These are phyloP conservation scores for Hypocrella siamensis DNA, from an alignment of 2,329 filamentous ascomycete species.

Conservation along the genomic window DNA sequence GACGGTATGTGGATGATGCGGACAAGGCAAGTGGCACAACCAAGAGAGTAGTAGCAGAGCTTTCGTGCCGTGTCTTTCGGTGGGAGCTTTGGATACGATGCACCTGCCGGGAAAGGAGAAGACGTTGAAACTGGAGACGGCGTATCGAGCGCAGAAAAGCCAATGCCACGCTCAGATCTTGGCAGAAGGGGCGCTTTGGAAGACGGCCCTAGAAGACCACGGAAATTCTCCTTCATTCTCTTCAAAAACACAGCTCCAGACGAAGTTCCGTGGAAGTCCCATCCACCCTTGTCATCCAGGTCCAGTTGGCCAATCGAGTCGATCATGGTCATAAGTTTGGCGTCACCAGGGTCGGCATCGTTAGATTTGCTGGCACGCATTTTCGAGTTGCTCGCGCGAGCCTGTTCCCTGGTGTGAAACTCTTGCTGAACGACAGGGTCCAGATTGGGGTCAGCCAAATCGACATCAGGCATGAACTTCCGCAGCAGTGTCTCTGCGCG, in stretches of 20 bases:
- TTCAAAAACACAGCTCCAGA: conserved; percentile 81
- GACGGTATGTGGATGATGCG: conserved; percentile 68
- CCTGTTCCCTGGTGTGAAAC: conserved; percentile 38
- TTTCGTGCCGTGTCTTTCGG: conserved; percentile 37
- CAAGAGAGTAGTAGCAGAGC: conserved; percentile 39
- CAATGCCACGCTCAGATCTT: conserved; percentile 29
- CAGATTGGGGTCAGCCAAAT: conserved; percentile 71
- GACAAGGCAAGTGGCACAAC: conserved; percentile 40
- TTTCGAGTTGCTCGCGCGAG: conserved; percentile 28
- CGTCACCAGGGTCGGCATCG: conserved; percentile 39
- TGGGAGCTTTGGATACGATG: conserved; percentile 52
- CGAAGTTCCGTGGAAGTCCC: conserved; percentile 90
- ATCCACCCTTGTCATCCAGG: conserved; percentile 77
- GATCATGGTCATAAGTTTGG: conserved; percentile 83
- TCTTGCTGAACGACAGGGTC: conserved; percentile 64
- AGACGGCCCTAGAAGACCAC: conserved; percentile 54
- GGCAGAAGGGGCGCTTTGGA: conserved; percentile 44
- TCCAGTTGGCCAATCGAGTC: conserved; percentile 83
- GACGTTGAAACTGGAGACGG: conserved; percentile 43
- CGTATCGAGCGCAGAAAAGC: conserved; percentile 49
- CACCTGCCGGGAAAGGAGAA: conserved; percentile 42
- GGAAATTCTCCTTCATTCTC: conserved; percentile 77
- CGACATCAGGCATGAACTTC: conserved; percentile 67
- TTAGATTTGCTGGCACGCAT: conserved; percentile 18
- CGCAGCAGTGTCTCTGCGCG: conserved; percentile 69